These are phyloP conservation scores for Kwoniella heveanensis DNA, from an alignment of 768 basidiomycete species.

Conservation along the genomic window DNA sequence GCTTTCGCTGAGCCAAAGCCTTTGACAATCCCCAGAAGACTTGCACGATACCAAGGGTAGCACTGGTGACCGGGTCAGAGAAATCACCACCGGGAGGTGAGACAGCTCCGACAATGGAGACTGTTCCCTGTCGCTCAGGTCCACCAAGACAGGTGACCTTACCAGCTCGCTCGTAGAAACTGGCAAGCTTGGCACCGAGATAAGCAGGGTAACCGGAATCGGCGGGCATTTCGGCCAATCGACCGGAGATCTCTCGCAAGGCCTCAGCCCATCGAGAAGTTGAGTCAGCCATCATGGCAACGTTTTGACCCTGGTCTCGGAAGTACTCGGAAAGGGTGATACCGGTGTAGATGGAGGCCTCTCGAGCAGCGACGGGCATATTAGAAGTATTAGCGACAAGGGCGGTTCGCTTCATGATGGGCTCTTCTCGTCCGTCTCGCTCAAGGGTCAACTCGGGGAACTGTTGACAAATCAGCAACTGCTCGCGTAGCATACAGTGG, in stretches of 20 bases:
- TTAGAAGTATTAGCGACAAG: constrained; percentile 99
- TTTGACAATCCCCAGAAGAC: constrained; percentile 99
- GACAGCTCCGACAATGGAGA: constrained; percentile 98
- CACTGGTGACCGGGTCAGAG: constrained; percentile 96
- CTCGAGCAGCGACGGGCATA: constrained; percentile 99
- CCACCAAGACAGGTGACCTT: constrained; percentile 91
- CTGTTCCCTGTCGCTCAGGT: constrained; percentile 83
- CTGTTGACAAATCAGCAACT: constrained; percentile 17
- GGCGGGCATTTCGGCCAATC: constrained; percentile 98
- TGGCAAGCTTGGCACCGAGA: constrained; percentile 88
- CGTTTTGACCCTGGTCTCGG: constrained; percentile 97
- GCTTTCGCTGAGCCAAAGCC: constrained; percentile 93
- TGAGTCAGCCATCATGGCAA: constrained; percentile 99
- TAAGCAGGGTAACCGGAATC: constrained; percentile 99
- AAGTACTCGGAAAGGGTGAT: constrained; percentile 99
- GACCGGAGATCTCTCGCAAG: constrained; percentile 97
- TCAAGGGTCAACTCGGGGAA: constrained; percentile 91
- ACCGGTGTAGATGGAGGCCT: constrained; percentile 99
- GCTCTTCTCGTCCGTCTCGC: constrained; percentile 84
- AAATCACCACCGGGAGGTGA: constrained; percentile 99
- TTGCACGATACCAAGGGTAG: constrained; percentile 97
- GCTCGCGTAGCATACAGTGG: neutral
- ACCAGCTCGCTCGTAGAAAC: constrained; percentile 98
- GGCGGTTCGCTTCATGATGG: constrained; percentile 99
- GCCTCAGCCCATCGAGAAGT: constrained; percentile 99